Percentiles rank a stretch among this genome's conserved stretches.
These are phyloP conservation scores for Amylostereum areolatum DNA, from an alignment of 1,284 basidiomycete genomes.

Conservation along the genomic window DNA sequence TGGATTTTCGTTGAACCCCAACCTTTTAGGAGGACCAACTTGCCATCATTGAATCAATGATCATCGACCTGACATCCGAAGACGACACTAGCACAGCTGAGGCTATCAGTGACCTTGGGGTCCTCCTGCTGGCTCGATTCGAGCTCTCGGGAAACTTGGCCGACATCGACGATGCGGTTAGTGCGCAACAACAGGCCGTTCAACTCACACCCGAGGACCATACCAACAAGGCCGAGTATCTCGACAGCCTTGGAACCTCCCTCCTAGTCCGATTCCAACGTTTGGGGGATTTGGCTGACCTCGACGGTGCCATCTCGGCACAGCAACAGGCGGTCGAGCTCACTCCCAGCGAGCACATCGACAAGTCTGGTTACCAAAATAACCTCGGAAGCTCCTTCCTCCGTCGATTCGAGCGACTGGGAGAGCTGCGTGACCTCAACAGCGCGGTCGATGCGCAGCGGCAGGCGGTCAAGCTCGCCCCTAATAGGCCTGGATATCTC, in stretches of 20 bases:
- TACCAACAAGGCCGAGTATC: constrained; percentile 2
- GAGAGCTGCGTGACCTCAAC: neutral
- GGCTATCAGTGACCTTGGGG: neutral
- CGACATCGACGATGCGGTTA: neutral
- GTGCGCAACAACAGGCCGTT: neutral
- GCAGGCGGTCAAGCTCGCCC: neutral
- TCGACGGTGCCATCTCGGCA: neutral
- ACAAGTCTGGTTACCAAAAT: neutral
- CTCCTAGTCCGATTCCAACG: constrained; percentile 20
- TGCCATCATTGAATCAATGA: too few species aligned
- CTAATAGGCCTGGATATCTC: neutral
- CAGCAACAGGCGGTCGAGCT: neutral
- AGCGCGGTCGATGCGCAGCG: neutral
- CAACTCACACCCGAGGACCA: neutral
- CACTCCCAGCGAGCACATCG: neutral
- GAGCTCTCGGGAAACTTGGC: neutral
- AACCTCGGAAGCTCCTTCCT: too few species aligned
- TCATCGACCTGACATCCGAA: too few species aligned
- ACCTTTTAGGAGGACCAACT: too few species aligned
- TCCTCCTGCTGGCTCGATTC: neutral
- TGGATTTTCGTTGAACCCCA: too few species aligned
- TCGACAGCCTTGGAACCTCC: constrained; percentile 22
- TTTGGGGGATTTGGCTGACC: constrained; percentile 3
- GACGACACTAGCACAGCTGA: too few species aligned
- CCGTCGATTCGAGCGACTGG: neutral